Conservation (phyloP, 176 grass and related monocot species). For the Raddia guianensis region DNA sequence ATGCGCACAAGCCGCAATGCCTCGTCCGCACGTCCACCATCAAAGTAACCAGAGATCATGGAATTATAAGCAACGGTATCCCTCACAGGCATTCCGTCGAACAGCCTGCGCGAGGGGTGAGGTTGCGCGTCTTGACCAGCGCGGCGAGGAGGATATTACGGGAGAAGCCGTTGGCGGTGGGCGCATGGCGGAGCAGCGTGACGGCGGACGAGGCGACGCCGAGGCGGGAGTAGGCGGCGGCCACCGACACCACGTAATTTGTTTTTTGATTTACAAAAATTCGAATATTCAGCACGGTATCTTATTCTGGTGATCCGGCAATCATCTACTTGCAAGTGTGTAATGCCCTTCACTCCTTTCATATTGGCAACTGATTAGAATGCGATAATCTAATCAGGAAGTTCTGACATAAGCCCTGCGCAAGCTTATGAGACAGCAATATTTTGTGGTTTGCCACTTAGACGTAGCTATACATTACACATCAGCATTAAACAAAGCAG, state of each 20-base stretch:
- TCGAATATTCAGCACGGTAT: no score
- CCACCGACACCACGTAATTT: neutral
- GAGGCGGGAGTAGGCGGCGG: constrained; percentile 61
- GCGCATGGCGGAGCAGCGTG: constrained; percentile 45
- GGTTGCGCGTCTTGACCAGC: constrained; percentile 26
- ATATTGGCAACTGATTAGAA: no score
- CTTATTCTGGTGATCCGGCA: no score
- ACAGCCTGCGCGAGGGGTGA: constrained; percentile 50
- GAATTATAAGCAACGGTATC: constrained; percentile 38
- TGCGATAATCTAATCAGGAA: no score
- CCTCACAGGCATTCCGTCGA: constrained; percentile 65
- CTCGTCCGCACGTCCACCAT: constrained; percentile 6
- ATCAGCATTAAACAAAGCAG: no score
- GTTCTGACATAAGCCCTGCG: no score
- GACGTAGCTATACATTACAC: no score
- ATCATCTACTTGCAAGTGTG: no score
- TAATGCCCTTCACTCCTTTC: no score
- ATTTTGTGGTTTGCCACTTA: no score
- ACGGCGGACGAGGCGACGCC: constrained; percentile 40
- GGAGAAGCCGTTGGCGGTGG: constrained; percentile 54
- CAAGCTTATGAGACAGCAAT: no score
- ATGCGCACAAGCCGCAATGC: constrained; percentile 35
- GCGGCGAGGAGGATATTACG: constrained; percentile 62
- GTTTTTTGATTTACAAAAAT: no score
- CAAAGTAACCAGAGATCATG: constrained; percentile 51